Evolutionary conservation across 2,329 filamentous ascomycete genomes (phyloP), one percentile per base, ranked within the genome.

Genomic region (Fusarium coffeatum): DNA sequence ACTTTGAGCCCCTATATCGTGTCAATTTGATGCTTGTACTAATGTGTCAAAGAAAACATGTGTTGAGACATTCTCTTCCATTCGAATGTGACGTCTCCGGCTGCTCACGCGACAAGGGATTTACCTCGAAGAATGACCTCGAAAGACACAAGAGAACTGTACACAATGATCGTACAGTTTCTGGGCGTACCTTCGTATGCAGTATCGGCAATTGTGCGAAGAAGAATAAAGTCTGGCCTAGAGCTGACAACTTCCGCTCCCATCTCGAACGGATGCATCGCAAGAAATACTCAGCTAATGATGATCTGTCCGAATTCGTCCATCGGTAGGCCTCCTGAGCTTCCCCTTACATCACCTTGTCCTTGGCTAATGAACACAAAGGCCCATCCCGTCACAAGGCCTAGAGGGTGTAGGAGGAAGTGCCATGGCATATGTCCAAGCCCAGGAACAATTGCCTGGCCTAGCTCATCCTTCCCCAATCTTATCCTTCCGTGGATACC

Each of bases 241-340:
- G 94, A 23, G 83, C 90, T 53, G 94, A 98, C 78, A 98, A 98
- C 75, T 97, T 97, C 78, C 90, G 90, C 65, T 89, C 91, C 37
- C 94, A 98, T 76, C 84, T 97, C 47, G 83, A 82, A 51, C 87
- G 90, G 13, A 88, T 93, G 73, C 94, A 97, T 77, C 66, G 69
- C 0, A 77, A 78, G 5, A 28, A 76, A 2, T 76, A 84, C 12
- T 59, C 64, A 6, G 64, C 76, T 5, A 82, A 83, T 4, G 78
- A 80, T 20, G 80, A 83, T 32, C 66, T 87, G 7, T 75, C 77
- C 22, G 42, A 71, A 15, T 86, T 78, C 53, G 51, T 78, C 13
- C 57, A 75, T 51, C 69, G 54, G 66, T 74, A 66, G 54, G 68
- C 64, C 20, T 16, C 22, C 37, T 11, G 28, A 30, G 22, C 18